Conservation (phyloP, 2,329 filamentous ascomycete genomes). For the Drechslerella dactyloides region DNA sequence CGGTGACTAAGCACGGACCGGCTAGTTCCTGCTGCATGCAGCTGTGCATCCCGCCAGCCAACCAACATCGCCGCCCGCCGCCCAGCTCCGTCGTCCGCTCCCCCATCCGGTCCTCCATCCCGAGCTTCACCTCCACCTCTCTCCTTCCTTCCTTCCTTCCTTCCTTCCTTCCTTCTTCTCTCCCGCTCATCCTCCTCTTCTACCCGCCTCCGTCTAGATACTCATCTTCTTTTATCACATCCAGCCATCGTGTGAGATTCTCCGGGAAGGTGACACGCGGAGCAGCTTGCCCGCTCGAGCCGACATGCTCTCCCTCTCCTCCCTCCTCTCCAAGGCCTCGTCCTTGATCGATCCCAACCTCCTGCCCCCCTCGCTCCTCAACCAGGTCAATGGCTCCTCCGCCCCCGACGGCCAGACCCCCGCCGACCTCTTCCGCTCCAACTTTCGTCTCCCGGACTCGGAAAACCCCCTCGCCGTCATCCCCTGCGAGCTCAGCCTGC, state of each 20-base stretch:
- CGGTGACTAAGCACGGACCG: no score
- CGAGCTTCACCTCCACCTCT: neutral
- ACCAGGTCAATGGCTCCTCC: conserved; percentile 82
- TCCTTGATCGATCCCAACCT: conserved; percentile 51
- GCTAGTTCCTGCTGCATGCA: no score
- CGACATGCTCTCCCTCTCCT: conserved; percentile 47
- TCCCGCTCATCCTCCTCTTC: neutral
- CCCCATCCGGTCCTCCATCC: neutral
- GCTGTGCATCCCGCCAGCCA: no score
- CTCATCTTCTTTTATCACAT: neutral
- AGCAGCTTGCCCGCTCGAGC: conserved; percentile 7
- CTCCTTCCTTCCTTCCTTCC: neutral
- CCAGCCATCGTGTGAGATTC: neutral
- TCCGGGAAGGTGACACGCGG: neutral
- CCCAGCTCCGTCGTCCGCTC: neutral
- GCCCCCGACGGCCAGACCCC: conserved; percentile 43
- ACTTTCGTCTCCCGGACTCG: conserved; percentile 91
- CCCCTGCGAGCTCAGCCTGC: conserved; percentile 90
- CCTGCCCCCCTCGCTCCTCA: conserved; percentile 74
- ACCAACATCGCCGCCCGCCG: neutral
- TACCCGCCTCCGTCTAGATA: neutral
- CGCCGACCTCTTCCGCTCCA: conserved; percentile 77
- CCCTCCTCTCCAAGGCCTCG: conserved; percentile 50
- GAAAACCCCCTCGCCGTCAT: conserved; percentile 97
- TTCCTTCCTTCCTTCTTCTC: neutral